phyloP scores from a whole-genome alignment of 495 filamentous ascomycete genomes.

The Penicillium coffeae region DNA sequence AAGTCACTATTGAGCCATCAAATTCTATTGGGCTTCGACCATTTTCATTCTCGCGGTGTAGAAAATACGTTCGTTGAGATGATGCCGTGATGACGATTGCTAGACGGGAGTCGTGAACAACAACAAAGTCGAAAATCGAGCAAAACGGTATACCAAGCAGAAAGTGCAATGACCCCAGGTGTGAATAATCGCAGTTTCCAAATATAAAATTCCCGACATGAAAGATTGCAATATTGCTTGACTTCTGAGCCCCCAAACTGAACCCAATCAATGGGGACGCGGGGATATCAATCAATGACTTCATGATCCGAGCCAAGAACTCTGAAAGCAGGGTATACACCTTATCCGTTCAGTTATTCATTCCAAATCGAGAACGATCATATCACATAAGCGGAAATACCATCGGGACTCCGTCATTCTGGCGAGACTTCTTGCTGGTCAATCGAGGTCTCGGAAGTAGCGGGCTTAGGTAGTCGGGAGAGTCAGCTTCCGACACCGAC shows the following conservation, averaged over 20 bases:
- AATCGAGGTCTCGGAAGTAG: background rate
- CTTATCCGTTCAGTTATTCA: constrained; percentile 2
- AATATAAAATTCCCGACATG: background rate
- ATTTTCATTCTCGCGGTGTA: no score
- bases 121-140: no score
- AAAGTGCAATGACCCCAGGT: no score
- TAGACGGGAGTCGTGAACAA: no score
- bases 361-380: constrained; percentile 9
- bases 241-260: no score
- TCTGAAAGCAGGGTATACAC: background rate
- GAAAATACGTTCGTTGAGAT: background rate
- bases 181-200: no score
- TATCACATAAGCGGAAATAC: constrained; percentile 11
- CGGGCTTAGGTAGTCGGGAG: constrained; percentile 3
- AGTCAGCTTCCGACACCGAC: background rate
- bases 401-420: background rate
- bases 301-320: constrained; percentile 13
- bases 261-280: background rate
- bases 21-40: background rate
- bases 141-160: no score
- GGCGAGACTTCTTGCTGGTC: background rate
- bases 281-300: constrained; percentile 19
- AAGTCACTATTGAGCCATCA: background rate
- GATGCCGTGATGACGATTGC: background rate
- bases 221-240: no score